Base-by-base conservation (phyloP, 768 basidiomycete species). In the Chalciporus piperatus region DNA sequence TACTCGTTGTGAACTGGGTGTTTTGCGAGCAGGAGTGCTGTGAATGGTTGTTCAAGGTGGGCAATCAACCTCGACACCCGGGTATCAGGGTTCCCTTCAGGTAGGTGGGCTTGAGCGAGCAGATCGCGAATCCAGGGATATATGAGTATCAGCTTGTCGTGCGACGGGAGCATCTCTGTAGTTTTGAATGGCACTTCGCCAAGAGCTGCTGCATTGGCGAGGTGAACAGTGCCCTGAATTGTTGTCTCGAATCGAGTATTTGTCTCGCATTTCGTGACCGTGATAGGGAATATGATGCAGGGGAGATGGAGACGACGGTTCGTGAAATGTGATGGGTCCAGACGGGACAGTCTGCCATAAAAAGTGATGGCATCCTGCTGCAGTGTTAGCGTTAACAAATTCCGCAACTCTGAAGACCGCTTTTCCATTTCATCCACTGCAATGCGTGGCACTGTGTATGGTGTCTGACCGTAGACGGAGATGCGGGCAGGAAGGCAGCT, bases 401-500 rank as follows among this genome's bases (percentile, higher is more conserved):
- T 14, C 8, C 16, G 14, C 33, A 53, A 27, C 20, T 8, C 16
- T 3, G 9, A 8, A 3, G 28, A 10, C 14, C 52, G 58, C 1
- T 11, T 3, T 6, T 40, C 28, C 1, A 58, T 6, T 9, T 30
- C 28, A 10, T 19, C 35, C 16, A 48, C 28, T 19, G 25, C 0
- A 9, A 48, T 40, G n/a, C 17, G 1, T 10, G 51, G 48, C 5
- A 46, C 20, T 9, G 16, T 35, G 23, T 56, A 48, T 6, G 43
- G 25, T 11, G 8, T 4, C n/a, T 23, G 52, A 12, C 11, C 16
- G 44, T 61, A 62, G 14, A 54, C 59, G 2, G 59, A 41, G 28
- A 61, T 45, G 0, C 50, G 17, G 10, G 60, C 48, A 12, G 60
- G 60, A 2, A 61, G 25, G 32, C 43, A 45, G 27, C 54, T 59